Evolutionary conservation across 768 basidiomycete genomes (phyloP), one percentile per base, ranked within the genome.

Genomic region (Boletus coccyginus): DNA sequence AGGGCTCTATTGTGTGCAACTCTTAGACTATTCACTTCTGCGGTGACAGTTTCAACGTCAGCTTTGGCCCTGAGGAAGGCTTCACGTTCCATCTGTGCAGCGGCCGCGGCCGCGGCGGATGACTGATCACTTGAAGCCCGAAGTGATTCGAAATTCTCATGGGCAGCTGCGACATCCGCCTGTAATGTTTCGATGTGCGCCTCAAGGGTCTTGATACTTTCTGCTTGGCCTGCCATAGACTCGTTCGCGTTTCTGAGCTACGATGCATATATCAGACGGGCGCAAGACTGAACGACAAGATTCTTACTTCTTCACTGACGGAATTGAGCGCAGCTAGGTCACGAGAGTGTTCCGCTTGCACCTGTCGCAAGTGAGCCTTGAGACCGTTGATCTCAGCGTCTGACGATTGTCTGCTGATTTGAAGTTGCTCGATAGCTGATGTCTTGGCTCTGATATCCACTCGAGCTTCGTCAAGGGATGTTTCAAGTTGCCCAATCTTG

Each of bases 51-150:
- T 42, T 79, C 80, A 36, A 90, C 74, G 50, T 90, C 81, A 2
- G 79, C 80, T 61, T 85, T 83, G 13, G 84, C 86, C 64, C 84
- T 84, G 19, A 82, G 63, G 31, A 90, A 75, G 21, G 83, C 82
- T 62, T 86, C 86, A 19, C 78, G 85, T 58, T 90, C 86, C 40
- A 77, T 71, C 43, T 80, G 76, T n/a, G 82, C 82, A 16, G 83
- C 81, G 16, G 77, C 75, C 1, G 77, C 69, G 0, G 80, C 75
- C 31, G 75, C 77, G 2, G 76, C 70, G 5, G 73, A 66, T 14
- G 77, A 74, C 7, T 78, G 70, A 14, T 78, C 77, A 27, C 81
- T 77, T 3, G 77, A 76, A 13, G 73, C 63, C 57, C 80, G 77
- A 17, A 87, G 70, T 4, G 70, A 70, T 31, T 82, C 80, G 17